A percentile compares a stretch with the other conserved stretches of the same genome.
Evolutionary conservation across 148 eudicot species (phyloP).

Genomic region (Pharnaceum exiguum): DNA sequence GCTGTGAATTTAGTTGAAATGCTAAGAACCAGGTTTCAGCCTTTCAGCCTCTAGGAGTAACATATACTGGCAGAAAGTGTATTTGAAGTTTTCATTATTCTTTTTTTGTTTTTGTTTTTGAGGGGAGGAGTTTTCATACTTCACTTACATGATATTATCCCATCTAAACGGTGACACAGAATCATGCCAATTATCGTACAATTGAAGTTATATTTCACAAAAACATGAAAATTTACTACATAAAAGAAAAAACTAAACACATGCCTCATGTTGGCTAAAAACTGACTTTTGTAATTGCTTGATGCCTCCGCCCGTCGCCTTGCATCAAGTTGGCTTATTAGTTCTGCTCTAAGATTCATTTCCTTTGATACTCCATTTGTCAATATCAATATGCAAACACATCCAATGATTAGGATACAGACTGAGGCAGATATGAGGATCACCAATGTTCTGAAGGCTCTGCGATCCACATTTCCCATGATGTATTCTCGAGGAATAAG

Average conservation of each 20-base stretch:
- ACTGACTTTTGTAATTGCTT: constrained; percentile 96
- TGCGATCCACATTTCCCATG: constrained; percentile 90
- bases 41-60: too few species aligned
- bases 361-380: constrained; percentile 98
- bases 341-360: constrained; percentile 91
- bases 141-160: too few species aligned
- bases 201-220: too few species aligned
- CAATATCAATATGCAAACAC: constrained; percentile 79
- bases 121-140: too few species aligned
- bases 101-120: too few species aligned
- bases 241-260: constrained; percentile 10
- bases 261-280: constrained; percentile 95
- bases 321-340: constrained; percentile 89
- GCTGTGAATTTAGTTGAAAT: too few species aligned
- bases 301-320: constrained; percentile 96
- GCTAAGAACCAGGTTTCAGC: too few species aligned
- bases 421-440: constrained; percentile 79
- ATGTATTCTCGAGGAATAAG: constrained; percentile 85
- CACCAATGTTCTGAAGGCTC: constrained; percentile 71
- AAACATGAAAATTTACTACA: too few species aligned
- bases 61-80: too few species aligned
- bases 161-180: too few species aligned
- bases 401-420: constrained; percentile 78
- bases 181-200: too few species aligned
- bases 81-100: too few species aligned